Conservation (phyloP, 352 stramenopile species). For the Phytophthora pinifolia region DNA sequence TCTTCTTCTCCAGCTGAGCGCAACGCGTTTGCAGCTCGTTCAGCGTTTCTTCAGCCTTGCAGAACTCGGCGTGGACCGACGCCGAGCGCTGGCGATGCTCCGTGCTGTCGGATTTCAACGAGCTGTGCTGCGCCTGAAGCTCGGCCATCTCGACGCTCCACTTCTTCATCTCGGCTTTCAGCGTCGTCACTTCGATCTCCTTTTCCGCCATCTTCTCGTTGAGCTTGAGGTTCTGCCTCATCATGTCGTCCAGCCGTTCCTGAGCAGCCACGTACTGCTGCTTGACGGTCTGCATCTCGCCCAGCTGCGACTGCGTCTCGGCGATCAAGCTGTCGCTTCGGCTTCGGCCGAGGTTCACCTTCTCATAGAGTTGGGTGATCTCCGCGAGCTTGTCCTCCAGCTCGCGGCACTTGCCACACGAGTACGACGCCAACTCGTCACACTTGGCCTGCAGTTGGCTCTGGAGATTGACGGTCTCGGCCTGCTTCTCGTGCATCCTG, state of each 20-base stretch:
- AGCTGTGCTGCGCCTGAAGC: conserved; percentile 42
- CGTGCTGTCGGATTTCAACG: conserved; percentile 45
- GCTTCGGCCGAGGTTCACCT: conserved; percentile 56
- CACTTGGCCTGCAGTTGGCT: conserved; percentile 37
- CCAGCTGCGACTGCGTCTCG: conserved; percentile 49
- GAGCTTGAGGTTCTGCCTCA: conserved; percentile 54
- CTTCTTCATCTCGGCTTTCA: conserved; percentile 49
- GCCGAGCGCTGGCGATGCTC: conserved; percentile 46
- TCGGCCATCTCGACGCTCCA: conserved; percentile 41
- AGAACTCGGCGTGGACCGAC: conserved; percentile 43
- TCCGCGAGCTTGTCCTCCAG: conserved; percentile 52
- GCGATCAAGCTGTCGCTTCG: conserved; percentile 61
- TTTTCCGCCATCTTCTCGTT: conserved; percentile 59
- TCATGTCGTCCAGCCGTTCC: conserved; percentile 44
- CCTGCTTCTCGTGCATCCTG: conserved; percentile 35
- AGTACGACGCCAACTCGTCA: conserved; percentile 29
- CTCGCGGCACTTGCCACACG: conserved; percentile 41
- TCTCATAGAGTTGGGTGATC: conserved; percentile 56
- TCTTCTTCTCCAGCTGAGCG: conserved; percentile 53
- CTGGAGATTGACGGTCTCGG: conserved; percentile 34
- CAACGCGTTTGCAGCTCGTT: conserved; percentile 40
- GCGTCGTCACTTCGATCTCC: conserved; percentile 43
- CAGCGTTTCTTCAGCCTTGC: conserved; percentile 40
- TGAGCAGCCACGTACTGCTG: conserved; percentile 38
- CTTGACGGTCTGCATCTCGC: conserved; percentile 42